Percentiles rank a stretch among this genome's conserved stretches.
These are phyloP conservation scores for Plantago coronopus DNA, from an alignment of 305 asterid genomes.

Conservation along the genomic window DNA sequence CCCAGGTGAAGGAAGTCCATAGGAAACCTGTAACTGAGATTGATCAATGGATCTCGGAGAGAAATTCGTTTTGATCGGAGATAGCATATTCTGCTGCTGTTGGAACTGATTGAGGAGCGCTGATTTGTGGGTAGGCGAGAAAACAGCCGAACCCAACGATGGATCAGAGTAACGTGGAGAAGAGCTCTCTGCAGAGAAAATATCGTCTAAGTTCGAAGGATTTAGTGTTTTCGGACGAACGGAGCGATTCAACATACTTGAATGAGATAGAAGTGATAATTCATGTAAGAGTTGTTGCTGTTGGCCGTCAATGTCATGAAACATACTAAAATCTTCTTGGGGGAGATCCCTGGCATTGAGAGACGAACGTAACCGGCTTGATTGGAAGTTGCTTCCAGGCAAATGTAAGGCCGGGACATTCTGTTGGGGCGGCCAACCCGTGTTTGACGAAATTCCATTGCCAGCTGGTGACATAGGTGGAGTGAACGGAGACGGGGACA, in stretches of 20 bases:
- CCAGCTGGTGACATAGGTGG: constrained; percentile 74
- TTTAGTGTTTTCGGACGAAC: constrained; percentile 45
- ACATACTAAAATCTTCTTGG: constrained; percentile 35
- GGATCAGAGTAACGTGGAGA: constrained; percentile 69
- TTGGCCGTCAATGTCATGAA: constrained; percentile 47
- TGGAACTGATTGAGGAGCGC: constrained; percentile 63
- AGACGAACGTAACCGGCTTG: constrained; percentile 75
- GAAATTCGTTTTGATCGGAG: constrained; percentile 56
- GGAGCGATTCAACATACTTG: constrained; percentile 41
- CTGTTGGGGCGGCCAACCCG: constrained; percentile 58
- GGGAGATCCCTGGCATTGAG: constrained; percentile 65
- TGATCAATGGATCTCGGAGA: constrained; percentile 59
- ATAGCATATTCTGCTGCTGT: constrained; percentile 63
- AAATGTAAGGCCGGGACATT: constrained; percentile 69
- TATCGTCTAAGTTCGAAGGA: constrained; percentile 74
- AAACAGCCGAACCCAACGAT: constrained; percentile 41
- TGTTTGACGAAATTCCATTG: constrained; percentile 40
- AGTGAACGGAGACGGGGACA: constrained; percentile 56
- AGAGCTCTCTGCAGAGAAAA: constrained; percentile 60
- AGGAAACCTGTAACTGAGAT: constrained; percentile 49
- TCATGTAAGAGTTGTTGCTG: constrained; percentile 52
- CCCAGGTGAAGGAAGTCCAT: constrained; percentile 54
- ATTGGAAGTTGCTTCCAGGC: constrained; percentile 65
- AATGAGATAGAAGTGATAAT: constrained; percentile 37
- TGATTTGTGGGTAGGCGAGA: constrained; percentile 65